Conservation (phyloP, 306 rosid species). For the Hylodesmum podocarpum region DNA sequence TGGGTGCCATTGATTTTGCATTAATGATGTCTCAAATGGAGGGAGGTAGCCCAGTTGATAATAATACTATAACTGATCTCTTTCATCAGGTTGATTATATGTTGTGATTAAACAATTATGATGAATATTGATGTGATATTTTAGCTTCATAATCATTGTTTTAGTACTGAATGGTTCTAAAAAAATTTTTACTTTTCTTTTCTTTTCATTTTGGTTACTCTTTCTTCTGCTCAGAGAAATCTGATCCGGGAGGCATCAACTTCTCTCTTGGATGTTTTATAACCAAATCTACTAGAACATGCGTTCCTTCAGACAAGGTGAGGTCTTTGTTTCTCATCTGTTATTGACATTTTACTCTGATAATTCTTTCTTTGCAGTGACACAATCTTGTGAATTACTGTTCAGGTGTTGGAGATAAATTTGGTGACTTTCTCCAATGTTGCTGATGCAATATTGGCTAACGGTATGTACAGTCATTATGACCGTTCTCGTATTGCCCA, state of each 20-base stretch:
- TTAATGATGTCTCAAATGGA: no score
- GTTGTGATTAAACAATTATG: constrained; percentile 3
- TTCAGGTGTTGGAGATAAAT: constrained; percentile 92
- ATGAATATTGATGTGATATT: no score
- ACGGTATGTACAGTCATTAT: constrained; percentile 98
- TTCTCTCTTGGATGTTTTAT: constrained; percentile 84
- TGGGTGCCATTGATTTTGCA: no score
- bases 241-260: constrained; percentile 99
- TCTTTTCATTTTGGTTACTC: constrained; percentile 20
- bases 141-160: no score
- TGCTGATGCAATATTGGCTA: constrained; percentile 94
- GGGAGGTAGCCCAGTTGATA: constrained; percentile 97
- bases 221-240: constrained; percentile 14
- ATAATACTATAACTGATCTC: constrained; percentile 94
- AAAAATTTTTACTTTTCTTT: no score
- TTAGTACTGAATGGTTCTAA: not conserved
- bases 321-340: constrained; percentile 11
- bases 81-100: constrained; percentile 80
- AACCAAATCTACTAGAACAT: constrained; percentile 93
- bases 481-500: constrained; percentile 96
- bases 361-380: constrained; percentile 22
- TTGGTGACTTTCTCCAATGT: constrained; percentile 96
- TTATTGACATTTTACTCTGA: not conserved
- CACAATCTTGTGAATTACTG: constrained; percentile 26
- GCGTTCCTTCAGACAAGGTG: constrained; percentile 93